Evolutionary conservation across 257 asterid species (phyloP), one percentile per base, ranked within the genome.

Genomic region (Plantago major): DNA sequence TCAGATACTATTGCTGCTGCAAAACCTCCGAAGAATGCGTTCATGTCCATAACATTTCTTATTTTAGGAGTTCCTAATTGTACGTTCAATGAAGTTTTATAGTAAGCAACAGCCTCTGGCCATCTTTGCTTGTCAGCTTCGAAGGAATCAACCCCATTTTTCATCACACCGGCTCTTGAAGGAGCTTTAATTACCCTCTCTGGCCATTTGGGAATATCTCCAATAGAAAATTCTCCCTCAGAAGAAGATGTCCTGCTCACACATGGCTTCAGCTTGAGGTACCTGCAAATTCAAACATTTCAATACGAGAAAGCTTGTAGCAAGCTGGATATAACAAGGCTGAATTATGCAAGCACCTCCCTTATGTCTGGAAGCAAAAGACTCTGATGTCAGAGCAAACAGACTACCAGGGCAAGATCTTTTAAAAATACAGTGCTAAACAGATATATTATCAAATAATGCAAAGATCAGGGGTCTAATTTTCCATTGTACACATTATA

Each of bases 21-120:
- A 82, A 93, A 93, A 44, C 99, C 95, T 72, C 97, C 96, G 60
- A 89, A 89, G 67, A 87, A 79, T 7, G 99, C 99, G 58, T 93
- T 90, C 99, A 89, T 87, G 82, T 93, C 99, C 99, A 93, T 85
- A 74, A 87, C 90, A 60, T 93, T 93, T 53, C 99, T 82, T 64
- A 93, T 67, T 37, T 92, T 76, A 55, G 97, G 68, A 58, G 94
- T 85, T 68, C 99, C 97, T 51, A 93, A 63, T 69, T 89, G 82
- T 60, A 93, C 49, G 67, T 85, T 82, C 46, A 93, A 71, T n/a
- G 87, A 74, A 48, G 72, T 82, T 73, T 89, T 87, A 78, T 93
- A 93, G 76, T 85, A 85, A 64, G 94, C 74, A 38, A 89, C 77
- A 73, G 91, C 82, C 69, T 88, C 82, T 2, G 46, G 57, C 99